Conservation (phyloP, 2,329 filamentous ascomycete genomes). For the Colletotrichum destructivum region DNA sequence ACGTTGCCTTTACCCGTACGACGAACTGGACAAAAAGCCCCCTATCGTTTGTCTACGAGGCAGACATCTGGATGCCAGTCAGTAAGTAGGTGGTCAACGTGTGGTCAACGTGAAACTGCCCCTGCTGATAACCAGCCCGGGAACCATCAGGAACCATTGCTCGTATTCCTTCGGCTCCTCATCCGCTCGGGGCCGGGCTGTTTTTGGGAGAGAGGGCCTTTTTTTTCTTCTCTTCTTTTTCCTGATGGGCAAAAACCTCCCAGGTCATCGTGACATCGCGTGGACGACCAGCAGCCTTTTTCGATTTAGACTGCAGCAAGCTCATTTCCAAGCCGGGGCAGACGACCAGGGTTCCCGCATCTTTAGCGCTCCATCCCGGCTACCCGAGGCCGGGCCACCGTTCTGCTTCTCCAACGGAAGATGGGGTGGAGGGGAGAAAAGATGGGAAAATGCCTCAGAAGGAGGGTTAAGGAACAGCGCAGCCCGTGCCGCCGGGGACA, state of each 20-base stretch:
- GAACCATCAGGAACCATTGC: background rate
- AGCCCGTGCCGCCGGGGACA: background rate
- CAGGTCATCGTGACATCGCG: background rate
- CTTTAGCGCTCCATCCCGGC: constrained; percentile 29
- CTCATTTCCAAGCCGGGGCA: constrained; percentile 18
- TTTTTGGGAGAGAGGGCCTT: background rate
- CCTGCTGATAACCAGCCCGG: background rate
- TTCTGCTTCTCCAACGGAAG: background rate
- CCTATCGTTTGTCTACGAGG: too few relatives aligned
- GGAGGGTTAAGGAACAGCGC: background rate
- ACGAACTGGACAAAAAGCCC: background rate
- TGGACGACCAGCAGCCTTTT: constrained; percentile 12
- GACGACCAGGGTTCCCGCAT: constrained; percentile 13
- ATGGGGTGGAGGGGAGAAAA: background rate
- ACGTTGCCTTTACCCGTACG: background rate
- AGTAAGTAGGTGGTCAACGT: too few relatives aligned
- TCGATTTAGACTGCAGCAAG: constrained; percentile 18
- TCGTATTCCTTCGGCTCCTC: constrained; percentile 1
- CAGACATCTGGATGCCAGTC: background rate
- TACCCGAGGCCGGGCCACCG: constrained; percentile 13
- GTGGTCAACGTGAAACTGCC: background rate
- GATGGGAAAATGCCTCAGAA: constrained; percentile 19
- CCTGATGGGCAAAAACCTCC: background rate
- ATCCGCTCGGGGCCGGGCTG: background rate
- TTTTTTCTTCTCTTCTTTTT: too few relatives aligned